Evolutionary conservation across 75 land plant genomes (phyloP).

Genomic region (Selaginella moellendorffii): DNA sequence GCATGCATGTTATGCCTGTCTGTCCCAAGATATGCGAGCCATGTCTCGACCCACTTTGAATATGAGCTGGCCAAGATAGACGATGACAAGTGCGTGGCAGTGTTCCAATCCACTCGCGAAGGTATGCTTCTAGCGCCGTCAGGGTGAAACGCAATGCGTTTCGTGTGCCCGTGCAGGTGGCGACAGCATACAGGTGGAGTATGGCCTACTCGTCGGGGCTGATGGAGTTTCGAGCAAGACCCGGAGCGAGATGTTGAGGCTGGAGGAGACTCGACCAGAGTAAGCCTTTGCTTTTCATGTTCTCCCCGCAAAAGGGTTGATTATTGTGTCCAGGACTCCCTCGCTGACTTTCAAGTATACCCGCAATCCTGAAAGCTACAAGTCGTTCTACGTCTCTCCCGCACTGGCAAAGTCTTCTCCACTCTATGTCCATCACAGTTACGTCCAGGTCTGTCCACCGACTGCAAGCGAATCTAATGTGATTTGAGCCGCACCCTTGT

Average conservation of each 20-base stretch:
- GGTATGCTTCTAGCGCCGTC: no score
- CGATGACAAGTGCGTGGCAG: slow-evolving; percentile 14
- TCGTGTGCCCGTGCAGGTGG: not conserved
- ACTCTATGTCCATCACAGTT: slow-evolving; percentile 17
- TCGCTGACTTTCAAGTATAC: slow-evolving; percentile 13
- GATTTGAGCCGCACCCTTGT: not conserved
- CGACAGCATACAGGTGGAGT: slow-evolving; percentile 18
- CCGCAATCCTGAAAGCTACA: slow-evolving; percentile 4
- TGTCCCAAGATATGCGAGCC: not conserved
- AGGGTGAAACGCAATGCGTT: no score
- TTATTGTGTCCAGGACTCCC: not conserved
- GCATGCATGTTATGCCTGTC: not conserved
- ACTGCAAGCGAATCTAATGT: not conserved
- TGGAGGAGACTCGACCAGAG: not conserved
- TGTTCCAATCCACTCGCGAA: slow-evolving; percentile 14
- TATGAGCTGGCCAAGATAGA: slow-evolving; percentile 21
- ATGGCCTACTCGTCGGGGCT: slow-evolving; percentile 28
- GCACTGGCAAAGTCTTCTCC: slow-evolving; percentile 22
- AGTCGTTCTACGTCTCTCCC: slow-evolving; percentile 24
- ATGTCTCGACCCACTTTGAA: slow-evolving; percentile 16
- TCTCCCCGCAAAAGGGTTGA: no score
- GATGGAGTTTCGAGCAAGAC: slow-evolving; percentile 25
- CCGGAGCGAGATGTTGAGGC: slow-evolving; percentile 22
- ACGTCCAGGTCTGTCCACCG: slow-evolving; percentile 21
- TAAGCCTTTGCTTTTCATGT: not conserved